phyloP scores from a whole-genome alignment of 2,329 filamentous ascomycete species.

The Cladosporium sp. region DNA sequence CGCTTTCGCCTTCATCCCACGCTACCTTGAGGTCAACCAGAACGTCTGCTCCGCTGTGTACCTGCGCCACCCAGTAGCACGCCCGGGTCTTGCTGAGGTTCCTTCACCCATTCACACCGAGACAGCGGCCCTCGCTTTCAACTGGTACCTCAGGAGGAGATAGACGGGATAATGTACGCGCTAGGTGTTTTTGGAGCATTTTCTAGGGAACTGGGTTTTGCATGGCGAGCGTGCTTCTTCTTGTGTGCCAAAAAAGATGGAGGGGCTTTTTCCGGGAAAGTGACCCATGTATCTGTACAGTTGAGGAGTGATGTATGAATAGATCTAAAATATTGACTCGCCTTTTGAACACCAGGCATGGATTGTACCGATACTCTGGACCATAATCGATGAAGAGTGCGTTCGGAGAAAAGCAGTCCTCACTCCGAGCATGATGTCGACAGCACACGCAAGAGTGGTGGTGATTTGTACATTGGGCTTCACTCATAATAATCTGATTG shows the following conservation, averaged over 20 bases:
- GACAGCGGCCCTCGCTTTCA: conserved; percentile 79
- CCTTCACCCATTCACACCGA: conserved; percentile 75
- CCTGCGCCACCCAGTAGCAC: conserved; percentile 86
- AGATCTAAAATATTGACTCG: not conserved
- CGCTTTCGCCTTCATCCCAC: conserved; percentile 90
- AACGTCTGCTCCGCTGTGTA: conserved; percentile 96
- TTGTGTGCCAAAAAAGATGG: not conserved
- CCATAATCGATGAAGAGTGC: not conserved
- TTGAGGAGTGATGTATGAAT: conserved; percentile 2
- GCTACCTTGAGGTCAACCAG: conserved; percentile 96
- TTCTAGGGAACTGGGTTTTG: not conserved
- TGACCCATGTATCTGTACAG: conserved; percentile 5
- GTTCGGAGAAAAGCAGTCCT: not conserved
- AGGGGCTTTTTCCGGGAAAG: not conserved
- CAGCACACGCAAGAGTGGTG: not conserved
- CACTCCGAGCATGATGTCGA: not conserved
- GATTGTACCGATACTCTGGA: not conserved
- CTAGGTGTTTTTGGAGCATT: conserved; percentile 7
- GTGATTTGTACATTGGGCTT: not conserved
- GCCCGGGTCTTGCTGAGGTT: conserved; percentile 70
- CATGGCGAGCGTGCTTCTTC: conserved; percentile 6
- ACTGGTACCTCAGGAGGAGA: conserved; percentile 87
- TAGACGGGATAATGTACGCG: conserved; percentile 46
- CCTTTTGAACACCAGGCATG: not conserved
- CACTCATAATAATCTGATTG: not conserved